Percentiles rank a stretch among this genome's conserved stretches.
These are phyloP conservation scores for Rhizopus arrhizus DNA, from an alignment of 371 early-diverging fungal genomes.

Conservation along the genomic window DNA sequence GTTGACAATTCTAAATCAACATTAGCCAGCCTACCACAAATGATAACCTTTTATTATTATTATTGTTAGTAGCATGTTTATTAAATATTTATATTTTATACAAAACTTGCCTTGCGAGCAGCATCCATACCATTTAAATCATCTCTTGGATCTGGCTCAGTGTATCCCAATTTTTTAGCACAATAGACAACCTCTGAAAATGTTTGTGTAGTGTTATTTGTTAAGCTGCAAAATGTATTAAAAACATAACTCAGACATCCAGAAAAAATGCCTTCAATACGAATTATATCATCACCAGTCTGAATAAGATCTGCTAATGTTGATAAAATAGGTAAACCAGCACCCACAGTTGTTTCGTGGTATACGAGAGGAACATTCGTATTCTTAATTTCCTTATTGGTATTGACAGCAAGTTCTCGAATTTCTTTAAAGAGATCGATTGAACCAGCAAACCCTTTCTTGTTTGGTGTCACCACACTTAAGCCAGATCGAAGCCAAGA, in stretches of 20 bases:
- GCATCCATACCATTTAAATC: conserved; percentile 98
- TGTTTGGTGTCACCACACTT: conserved; percentile 96
- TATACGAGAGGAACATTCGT: conserved; percentile 61
- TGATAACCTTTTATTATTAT: conserved; percentile 59
- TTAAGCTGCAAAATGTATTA: conserved; percentile 84
- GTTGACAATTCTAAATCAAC: conserved; percentile 73
- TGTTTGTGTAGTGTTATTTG: conserved; percentile 43
- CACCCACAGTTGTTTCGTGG: conserved; percentile 97
- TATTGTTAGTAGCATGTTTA: background rate
- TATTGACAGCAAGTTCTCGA: conserved; percentile 49
- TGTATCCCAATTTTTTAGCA: conserved; percentile 93
- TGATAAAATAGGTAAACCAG: conserved; percentile 93
- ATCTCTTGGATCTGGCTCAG: conserved; percentile 98
- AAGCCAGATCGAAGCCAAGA: conserved; percentile 77
- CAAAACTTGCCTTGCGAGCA: conserved; percentile 81
- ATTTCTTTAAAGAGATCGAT: conserved; percentile 75
- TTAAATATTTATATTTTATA: background rate
- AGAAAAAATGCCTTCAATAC: conserved; percentile 95
- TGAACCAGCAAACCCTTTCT: conserved; percentile 90
- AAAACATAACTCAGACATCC: conserved; percentile 96
- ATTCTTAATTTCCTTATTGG: too few relatives aligned
- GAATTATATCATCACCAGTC: conserved; percentile 89
- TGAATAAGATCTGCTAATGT: conserved; percentile 87
- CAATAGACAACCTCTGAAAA: conserved; percentile 89
- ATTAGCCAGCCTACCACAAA: conserved; percentile 89